phyloP scores from a whole-genome alignment of 2,329 filamentous ascomycete genomes.

The Cercospora sojina region DNA sequence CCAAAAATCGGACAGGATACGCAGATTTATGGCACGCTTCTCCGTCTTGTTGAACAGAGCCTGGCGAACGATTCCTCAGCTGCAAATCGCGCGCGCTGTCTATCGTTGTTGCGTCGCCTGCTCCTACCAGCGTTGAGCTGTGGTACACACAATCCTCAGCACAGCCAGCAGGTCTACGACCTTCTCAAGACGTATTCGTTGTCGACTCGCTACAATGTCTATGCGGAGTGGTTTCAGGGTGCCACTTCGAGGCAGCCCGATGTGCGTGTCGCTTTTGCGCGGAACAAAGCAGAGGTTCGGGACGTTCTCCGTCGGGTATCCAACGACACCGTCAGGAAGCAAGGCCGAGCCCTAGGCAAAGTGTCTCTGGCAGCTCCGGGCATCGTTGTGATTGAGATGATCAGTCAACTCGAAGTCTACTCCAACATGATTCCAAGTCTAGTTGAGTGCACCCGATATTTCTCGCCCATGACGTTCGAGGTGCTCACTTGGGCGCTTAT shows the following conservation, averaged over 20 bases:
- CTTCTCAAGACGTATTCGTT: conserved; percentile 77
- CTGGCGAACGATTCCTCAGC: conserved; percentile 68
- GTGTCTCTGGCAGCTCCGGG: conserved; percentile 89
- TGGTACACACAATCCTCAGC: conserved; percentile 77
- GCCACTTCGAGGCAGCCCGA: conserved; percentile 70
- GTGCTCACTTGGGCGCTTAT: conserved; percentile 90
- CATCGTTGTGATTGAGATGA: conserved; percentile 82
- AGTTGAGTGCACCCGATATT: conserved; percentile 91
- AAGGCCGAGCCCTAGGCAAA: conserved; percentile 86
- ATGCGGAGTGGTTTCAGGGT: conserved; percentile 88
- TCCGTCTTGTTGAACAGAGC: conserved; percentile 79
- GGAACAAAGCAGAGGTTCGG: conserved; percentile 74
- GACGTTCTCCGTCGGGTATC: conserved; percentile 86
- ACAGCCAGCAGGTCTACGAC: conserved; percentile 83
- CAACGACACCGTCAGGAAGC: conserved; percentile 78
- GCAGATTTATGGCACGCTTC: conserved; percentile 73
- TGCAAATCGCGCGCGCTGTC: conserved; percentile 74
- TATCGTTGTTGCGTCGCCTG: conserved; percentile 76
- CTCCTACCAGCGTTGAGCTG: conserved; percentile 87
- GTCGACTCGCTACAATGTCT: conserved; percentile 78
- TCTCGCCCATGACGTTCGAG: conserved; percentile 89
- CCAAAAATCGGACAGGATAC: conserved; percentile 86
- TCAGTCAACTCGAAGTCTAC: conserved; percentile 90
- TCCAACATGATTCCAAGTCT: conserved; percentile 93
- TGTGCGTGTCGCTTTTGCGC: conserved; percentile 74